A percentile compares a stretch with the other conserved stretches of the same genome.
These are phyloP conservation scores for Fusarium citri DNA, from an alignment of 2,329 filamentous ascomycete genomes.

Conservation along the genomic window DNA sequence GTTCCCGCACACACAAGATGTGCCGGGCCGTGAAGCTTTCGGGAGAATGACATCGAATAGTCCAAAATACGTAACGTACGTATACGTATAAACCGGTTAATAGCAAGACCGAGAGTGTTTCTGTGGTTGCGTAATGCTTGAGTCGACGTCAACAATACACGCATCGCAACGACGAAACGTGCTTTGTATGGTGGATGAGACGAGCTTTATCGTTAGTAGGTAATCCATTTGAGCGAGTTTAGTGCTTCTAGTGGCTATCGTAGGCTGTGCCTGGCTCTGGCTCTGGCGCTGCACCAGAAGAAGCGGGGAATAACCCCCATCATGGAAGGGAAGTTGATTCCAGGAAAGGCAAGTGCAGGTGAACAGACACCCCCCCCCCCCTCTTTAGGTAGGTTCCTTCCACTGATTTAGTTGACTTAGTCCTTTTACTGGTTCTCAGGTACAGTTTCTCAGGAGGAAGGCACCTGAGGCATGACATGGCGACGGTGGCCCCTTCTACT, in stretches of 20 bases:
- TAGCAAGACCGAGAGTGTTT: slow-evolving; percentile 17
- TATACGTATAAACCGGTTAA: neutral
- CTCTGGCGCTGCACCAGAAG: slow-evolving; percentile 16
- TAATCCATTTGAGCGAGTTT: slow-evolving; percentile 4
- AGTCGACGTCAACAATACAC: slow-evolving; percentile 28
- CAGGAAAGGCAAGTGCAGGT: slow-evolving; percentile 2
- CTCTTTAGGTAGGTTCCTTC: neutral
- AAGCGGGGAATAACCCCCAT: neutral
- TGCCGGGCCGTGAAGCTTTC: slow-evolving; percentile 39
- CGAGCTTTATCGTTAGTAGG: slow-evolving; percentile 7
- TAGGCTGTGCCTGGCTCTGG: slow-evolving; percentile 22
- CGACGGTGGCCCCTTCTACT: neutral
- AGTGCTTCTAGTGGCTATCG: slow-evolving; percentile 14
- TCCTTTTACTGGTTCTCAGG: neutral
- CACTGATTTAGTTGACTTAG: neutral
- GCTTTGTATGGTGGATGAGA: slow-evolving; percentile 45
- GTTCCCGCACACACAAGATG: slow-evolving; percentile 36
- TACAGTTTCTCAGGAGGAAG: neutral
- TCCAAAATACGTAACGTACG: neutral
- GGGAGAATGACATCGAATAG: slow-evolving; percentile 23
- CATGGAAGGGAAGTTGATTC: neutral
- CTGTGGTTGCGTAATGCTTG: slow-evolving; percentile 35
- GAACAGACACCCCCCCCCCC: neutral
- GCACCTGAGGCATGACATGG: neutral
- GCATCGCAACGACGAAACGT: slow-evolving; percentile 40